phyloP scores from a whole-genome alignment of 345 rosid species.

The Acer saccharum region DNA sequence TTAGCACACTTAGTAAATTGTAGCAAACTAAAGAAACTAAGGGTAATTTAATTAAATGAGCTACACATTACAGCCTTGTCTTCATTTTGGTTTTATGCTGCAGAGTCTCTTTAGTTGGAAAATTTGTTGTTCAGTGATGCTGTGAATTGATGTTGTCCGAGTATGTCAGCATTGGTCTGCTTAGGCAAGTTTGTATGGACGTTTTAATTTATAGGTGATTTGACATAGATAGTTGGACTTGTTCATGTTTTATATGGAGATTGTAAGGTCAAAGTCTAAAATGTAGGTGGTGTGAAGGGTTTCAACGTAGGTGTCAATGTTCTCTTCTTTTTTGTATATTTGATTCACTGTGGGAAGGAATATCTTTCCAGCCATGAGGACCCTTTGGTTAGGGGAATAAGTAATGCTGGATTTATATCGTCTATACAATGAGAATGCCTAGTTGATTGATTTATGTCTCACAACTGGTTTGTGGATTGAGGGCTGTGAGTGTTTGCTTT shows the following conservation, averaged over 20 bases:
- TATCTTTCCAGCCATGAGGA: not conserved
- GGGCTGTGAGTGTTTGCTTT: not conserved
- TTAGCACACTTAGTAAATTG: not conserved
- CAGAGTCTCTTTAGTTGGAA: not conserved
- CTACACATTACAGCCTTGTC: not conserved
- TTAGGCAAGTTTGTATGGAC: not conserved
- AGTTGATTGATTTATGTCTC: not conserved
- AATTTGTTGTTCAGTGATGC: not conserved
- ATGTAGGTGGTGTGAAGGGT: not conserved
- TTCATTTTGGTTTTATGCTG: not conserved
- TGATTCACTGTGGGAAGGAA: not conserved
- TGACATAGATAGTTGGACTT: not conserved
- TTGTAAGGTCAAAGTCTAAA: not conserved
- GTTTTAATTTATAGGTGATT: not conserved
- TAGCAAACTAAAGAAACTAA: slow-evolving; percentile 4
- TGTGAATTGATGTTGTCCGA: not conserved
- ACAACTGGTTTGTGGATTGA: not conserved
- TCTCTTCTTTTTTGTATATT: not conserved
- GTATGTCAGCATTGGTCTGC: not conserved
- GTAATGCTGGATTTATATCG: too few species aligned
- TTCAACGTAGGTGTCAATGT: not conserved
- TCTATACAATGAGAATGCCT: not conserved
- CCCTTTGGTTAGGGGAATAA: not conserved
- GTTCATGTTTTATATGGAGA: not conserved
- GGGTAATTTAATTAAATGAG: not conserved